Base-by-base conservation (phyloP, 164 flowering plant genomes). In the Aristolochia contorta region DNA sequence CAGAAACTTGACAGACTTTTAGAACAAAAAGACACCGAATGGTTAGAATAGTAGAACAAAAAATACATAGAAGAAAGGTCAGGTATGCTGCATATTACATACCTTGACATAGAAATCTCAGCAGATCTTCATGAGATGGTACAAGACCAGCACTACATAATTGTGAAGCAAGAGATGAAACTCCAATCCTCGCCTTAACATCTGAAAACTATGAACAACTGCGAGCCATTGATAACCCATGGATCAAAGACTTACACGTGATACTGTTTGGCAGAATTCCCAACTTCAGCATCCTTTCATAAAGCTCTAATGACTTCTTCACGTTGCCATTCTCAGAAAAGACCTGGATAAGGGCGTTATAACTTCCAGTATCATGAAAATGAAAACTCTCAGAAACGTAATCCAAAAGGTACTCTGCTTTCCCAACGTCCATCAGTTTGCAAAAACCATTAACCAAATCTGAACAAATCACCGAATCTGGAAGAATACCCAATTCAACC, bases 251-350 rank as follows among this genome's bases (percentile, higher is more conserved):
- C 75, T 81, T 89, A 76, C 81, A 88, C 10, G 90, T 77, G 32
- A 80, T 43, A 14, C 74, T 66, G 68, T 81, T 88, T 24, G 96
- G 92, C 16, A 68, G 70, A 75, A 61, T 83, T 4, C 97, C 97
- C 56, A 80, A 53, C 68, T 78, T 85, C 74, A 75, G 58, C 81
- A 90, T 72, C 53, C 77, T 74, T 49, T 86, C 83, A 62, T 87
- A 94, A 52, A 87, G 69, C 64, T 80, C 79, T 71, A 93, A 70
- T 22, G 79, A 64, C 64, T 77, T 73, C 14, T 56, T 47, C 25
- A 74, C 63, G 59, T 77, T 75, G 59, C 84, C 85, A 55, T 69
- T 76, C 64, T 84, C 80, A 57, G 76, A 68, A 19, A 66, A 43
- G 19, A 56, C 30, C 59, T 69, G 71, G 30, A 79, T 66, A 54